These are phyloP conservation scores for Xylariaceae sp. DNA, from an alignment of 2,329 filamentous ascomycete species.

Conservation along the genomic window DNA sequence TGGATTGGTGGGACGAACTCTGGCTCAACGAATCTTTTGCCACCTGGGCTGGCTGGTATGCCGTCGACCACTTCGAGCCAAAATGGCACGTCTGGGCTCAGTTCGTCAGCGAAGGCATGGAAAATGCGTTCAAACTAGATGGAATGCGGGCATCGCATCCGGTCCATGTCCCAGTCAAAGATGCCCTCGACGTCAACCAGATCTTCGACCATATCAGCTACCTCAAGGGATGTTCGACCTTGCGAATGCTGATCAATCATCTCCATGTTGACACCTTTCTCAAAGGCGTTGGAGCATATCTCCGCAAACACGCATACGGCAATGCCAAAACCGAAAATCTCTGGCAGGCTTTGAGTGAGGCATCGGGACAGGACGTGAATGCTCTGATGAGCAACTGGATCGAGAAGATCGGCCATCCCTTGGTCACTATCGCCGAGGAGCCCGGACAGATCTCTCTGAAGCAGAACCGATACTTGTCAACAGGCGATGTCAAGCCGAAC, in stretches of 20 bases:
- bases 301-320: constrained; percentile 80
- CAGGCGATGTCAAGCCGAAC: constrained; percentile 82
- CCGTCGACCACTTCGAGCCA: constrained; percentile 83
- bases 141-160: constrained; percentile 87
- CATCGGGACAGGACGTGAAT: constrained; percentile 79
- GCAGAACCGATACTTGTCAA: constrained; percentile 84
- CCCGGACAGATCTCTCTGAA: constrained; percentile 72
- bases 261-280: constrained; percentile 84
- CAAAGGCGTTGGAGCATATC: constrained; percentile 80
- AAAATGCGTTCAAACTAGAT: constrained; percentile 85
- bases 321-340: constrained; percentile 88
- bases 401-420: constrained; percentile 87
- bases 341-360: constrained; percentile 81
- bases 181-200: constrained; percentile 93
- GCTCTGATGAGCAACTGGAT: constrained; percentile 93
- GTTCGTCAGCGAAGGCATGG: constrained; percentile 92
- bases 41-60: constrained; percentile 96
- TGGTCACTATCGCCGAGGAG: constrained; percentile 79
- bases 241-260: constrained; percentile 91
- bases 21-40: constrained; percentile 97
- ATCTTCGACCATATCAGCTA: constrained; percentile 98
- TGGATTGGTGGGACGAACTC: constrained; percentile 94
- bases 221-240: constrained; percentile 89
- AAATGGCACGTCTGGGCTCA: constrained; percentile 98
- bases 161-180: constrained; percentile 89